Percentiles rank a stretch among this genome's conserved stretches.
phyloP scores from a whole-genome alignment of 257 asterid genomes.

The Avicennia marina region DNA sequence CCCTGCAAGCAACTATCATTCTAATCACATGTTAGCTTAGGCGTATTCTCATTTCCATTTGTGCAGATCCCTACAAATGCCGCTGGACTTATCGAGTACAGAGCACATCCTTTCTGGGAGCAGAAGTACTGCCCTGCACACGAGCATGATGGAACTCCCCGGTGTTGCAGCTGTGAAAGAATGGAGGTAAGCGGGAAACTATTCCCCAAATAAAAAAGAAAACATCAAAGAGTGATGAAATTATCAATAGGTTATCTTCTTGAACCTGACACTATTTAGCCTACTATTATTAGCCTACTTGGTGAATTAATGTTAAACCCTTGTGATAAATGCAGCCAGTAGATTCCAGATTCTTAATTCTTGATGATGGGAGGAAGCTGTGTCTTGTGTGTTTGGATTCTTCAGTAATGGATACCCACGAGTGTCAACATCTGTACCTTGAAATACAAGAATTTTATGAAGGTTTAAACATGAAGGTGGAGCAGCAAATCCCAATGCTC shows the following conservation, averaged over 20 bases:
- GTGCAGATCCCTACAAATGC: conserved; percentile 81
- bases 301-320: conserved; percentile 10
- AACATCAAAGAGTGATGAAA: neutral
- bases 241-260: neutral
- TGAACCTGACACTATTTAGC: too few relatives aligned
- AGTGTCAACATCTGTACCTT: conserved; percentile 91
- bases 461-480: conserved; percentile 92
- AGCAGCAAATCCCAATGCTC: conserved; percentile 91
- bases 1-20: neutral
- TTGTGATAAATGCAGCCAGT: conserved; percentile 42
- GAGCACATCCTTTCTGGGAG: conserved; percentile 99
- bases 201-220: neutral
- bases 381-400: conserved; percentile 96
- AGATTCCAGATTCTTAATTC: conserved; percentile 71
- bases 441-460: conserved; percentile 95
- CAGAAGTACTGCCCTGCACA: conserved; percentile 96
- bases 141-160: conserved; percentile 91
- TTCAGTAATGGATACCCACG: conserved; percentile 91
- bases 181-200: conserved; percentile 62
- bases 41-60: conserved; percentile 8
- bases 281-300: too few relatives aligned
- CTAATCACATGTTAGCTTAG: conserved; percentile 7
- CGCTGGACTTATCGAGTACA: conserved; percentile 88
- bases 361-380: conserved; percentile 87
- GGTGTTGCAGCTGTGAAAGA: conserved; percentile 95